These are phyloP conservation scores for Rusavskia elegans DNA, from an alignment of 495 filamentous ascomycete genomes.

Conservation along the genomic window DNA sequence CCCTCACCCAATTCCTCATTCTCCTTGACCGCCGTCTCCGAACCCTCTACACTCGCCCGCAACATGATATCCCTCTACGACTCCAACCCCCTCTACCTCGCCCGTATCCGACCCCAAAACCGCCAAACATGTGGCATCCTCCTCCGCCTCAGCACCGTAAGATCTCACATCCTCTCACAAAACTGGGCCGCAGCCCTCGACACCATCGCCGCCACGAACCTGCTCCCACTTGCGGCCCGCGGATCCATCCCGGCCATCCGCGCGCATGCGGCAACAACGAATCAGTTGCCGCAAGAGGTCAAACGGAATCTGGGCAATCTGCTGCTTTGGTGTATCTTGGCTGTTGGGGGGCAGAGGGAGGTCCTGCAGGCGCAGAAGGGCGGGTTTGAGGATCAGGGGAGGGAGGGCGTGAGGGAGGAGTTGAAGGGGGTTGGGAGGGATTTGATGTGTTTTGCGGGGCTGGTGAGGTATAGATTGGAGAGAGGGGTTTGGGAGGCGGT, in stretches of 20 bases:
- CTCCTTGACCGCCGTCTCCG: conserved; percentile 72
- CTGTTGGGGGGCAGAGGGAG: conserved; percentile 61
- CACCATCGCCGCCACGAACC: conserved; percentile 50
- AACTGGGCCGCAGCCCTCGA: conserved; percentile 68
- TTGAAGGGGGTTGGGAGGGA: conserved; percentile 68
- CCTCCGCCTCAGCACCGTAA: conserved; percentile 63
- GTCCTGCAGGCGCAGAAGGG: conserved; percentile 46
- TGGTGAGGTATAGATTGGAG: conserved; percentile 76
- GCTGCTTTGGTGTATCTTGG: conserved; percentile 81
- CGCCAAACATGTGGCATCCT: conserved; percentile 55
- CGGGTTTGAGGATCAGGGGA: conserved; percentile 12
- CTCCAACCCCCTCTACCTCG: conserved; percentile 53
- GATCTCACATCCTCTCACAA: conserved; percentile 47
- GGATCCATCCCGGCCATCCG: conserved; percentile 63
- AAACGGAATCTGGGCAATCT: conserved; percentile 76
- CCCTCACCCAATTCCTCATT: conserved; percentile 31
- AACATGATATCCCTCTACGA: conserved; percentile 75
- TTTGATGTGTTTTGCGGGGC: conserved; percentile 83
- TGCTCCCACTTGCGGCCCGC: conserved; percentile 58
- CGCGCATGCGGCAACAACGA: conserved; percentile 56
- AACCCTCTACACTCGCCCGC: conserved; percentile 60
- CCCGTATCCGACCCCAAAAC: conserved; percentile 48
- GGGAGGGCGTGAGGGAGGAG: conserved; percentile 48
- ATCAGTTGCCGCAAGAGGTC: conserved; percentile 55
- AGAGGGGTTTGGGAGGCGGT: conserved; percentile 65